Evolutionary conservation across 75 land plant genomes (phyloP).

Genomic region (Gnetum montanum): DNA sequence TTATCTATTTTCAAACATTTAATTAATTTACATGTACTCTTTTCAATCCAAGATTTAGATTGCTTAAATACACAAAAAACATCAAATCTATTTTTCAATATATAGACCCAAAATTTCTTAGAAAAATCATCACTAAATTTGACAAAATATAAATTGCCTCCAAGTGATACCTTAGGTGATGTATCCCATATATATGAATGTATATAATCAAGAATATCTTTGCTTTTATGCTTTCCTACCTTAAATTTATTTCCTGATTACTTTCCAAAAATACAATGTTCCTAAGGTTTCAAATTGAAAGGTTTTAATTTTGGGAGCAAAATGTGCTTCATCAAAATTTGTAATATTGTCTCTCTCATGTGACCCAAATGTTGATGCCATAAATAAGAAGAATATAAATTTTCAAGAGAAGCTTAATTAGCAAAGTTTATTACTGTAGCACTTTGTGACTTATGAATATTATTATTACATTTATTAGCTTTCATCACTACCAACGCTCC

Average conservation of each 20-base stretch:
- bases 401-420: neutral
- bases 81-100: neutral
- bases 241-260: too few relatives aligned
- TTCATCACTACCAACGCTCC: conserved; percentile 13
- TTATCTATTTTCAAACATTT: too few relatives aligned
- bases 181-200: conserved; percentile 13
- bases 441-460: neutral
- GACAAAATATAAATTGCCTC: conserved; percentile 2
- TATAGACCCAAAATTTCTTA: conserved; percentile 7
- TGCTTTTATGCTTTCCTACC: too few relatives aligned
- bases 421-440: neutral
- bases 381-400: neutral
- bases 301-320: conserved; percentile 1
- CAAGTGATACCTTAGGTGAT: neutral
- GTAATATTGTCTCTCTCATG: conserved; percentile 7
- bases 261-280: neutral
- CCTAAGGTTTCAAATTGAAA: neutral
- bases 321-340: neutral
- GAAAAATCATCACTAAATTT: conserved; percentile 16
- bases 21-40: neutral
- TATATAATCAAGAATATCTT: too few relatives aligned
- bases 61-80: conserved; percentile 1
- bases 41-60: conserved; percentile 8
- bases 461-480: neutral
- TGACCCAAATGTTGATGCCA: conserved; percentile 19